Conservation (phyloP, 192 early-diverging fungal species). For the Linderina pennispora region DNA sequence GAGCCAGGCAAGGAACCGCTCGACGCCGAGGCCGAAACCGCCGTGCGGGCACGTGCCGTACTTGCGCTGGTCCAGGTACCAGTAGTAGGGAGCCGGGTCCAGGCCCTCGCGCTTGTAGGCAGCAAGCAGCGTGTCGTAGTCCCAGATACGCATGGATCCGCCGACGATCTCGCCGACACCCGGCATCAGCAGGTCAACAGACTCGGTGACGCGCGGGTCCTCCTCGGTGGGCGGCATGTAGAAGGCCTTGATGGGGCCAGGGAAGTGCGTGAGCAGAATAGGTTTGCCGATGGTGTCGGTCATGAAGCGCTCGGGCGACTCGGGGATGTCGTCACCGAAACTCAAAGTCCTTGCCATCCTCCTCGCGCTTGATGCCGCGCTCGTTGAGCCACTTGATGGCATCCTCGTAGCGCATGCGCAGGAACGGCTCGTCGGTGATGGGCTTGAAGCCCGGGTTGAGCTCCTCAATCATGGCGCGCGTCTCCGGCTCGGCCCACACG, state of each 20-base stretch:
- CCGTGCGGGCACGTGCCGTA: slow-evolving; percentile 95
- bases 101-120: slow-evolving; percentile 89
- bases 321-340: slow-evolving; percentile 99
- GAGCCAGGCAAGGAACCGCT: slow-evolving; percentile 97
- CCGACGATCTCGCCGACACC: slow-evolving; percentile 98
- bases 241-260: slow-evolving; percentile 97
- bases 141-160: slow-evolving; percentile 94
- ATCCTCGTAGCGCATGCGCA: slow-evolving; percentile 94
- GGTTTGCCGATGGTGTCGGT: slow-evolving; percentile 96
- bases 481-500: slow-evolving; percentile 69
- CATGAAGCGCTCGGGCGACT: slow-evolving; percentile 96
- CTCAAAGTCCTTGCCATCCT: slow-evolving; percentile 83
- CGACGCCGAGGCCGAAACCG: slow-evolving; percentile 95
- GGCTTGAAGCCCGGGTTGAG: slow-evolving; percentile 88
- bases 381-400: slow-evolving; percentile 95
- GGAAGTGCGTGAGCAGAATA: slow-evolving; percentile 94
- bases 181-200: slow-evolving; percentile 97
- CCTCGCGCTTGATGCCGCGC: slow-evolving; percentile 78
- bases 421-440: slow-evolving; percentile 71
- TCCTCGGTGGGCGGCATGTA: slow-evolving; percentile 95
- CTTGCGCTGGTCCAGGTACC: slow-evolving; percentile 99
- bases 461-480: slow-evolving; percentile 71
- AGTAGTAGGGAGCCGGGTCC: slow-evolving; percentile 94
- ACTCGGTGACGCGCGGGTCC: slow-evolving; percentile 85
- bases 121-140: slow-evolving; percentile 70